These are phyloP conservation scores for Drechslerella coelobrocha DNA, from an alignment of 2,329 filamentous ascomycete species.

Conservation along the genomic window DNA sequence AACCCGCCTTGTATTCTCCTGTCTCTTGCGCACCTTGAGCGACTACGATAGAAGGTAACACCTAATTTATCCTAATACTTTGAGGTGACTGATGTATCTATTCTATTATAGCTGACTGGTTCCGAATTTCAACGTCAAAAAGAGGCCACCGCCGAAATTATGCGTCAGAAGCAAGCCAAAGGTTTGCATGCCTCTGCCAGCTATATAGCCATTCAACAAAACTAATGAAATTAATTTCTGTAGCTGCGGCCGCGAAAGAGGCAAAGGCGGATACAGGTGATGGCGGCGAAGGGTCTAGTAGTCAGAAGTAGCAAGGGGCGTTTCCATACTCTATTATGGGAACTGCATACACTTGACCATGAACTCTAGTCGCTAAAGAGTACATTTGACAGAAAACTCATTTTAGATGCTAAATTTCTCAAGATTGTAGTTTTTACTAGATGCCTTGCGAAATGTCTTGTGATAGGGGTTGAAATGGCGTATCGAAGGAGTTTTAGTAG, in stretches of 20 bases:
- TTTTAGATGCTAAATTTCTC: not conserved
- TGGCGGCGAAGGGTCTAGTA: constrained; percentile 8
- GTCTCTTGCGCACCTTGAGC: not conserved
- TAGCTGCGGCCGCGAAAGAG: constrained; percentile 33
- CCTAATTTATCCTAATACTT: not conserved
- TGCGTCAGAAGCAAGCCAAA: constrained; percentile 69
- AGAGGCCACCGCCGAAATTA: constrained; percentile 73
- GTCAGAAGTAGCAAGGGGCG: constrained; percentile 18
- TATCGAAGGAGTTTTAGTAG: too few relatives aligned
- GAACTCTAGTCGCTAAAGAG: too few relatives aligned
- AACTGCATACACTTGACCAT: too few relatives aligned
- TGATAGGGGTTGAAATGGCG: too few relatives aligned
- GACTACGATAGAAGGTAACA: not conserved
- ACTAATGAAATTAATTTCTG: constrained; percentile 8
- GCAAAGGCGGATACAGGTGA: constrained; percentile 3
- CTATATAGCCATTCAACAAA: not conserved
- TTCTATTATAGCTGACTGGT: constrained; percentile 68
- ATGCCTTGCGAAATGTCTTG: too few relatives aligned
- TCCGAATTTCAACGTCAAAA: constrained; percentile 77
- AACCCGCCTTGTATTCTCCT: not conserved
- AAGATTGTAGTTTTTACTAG: too few relatives aligned
- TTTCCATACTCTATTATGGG: too few relatives aligned
- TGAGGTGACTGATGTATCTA: not conserved
- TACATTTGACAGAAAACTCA: too few relatives aligned
- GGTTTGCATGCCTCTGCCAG: constrained; percentile 5